phyloP scores from a whole-genome alignment of 2,329 filamentous ascomycete species.

The Rutstroemia sp. region DNA sequence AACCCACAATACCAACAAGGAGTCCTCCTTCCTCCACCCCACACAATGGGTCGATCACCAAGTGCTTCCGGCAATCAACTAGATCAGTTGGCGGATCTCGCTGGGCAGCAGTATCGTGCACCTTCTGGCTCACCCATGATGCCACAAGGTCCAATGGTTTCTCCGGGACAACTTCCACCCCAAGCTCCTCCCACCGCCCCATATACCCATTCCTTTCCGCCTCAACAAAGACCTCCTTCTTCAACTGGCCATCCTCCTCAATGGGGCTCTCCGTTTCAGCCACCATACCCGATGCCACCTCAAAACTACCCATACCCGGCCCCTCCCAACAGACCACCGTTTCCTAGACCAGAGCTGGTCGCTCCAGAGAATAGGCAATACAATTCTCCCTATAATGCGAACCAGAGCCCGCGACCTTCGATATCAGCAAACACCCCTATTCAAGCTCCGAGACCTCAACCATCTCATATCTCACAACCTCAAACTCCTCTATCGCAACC shows the following conservation, averaged over 20 bases:
- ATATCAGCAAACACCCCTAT: conserved; percentile 4
- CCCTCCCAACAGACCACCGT: conserved; percentile 17
- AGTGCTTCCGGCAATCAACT: conserved; percentile 22
- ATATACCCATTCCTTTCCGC: conserved; percentile 14
- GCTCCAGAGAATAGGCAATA: conserved; percentile 26
- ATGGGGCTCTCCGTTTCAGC: conserved; percentile 15
- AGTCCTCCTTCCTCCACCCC: conserved; percentile 23
- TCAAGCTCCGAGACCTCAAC: conserved; percentile 12
- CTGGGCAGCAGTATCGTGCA: conserved; percentile 28
- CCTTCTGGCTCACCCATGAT: conserved; percentile 22
- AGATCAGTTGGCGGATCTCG: conserved; percentile 27
- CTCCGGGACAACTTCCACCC: too few relatives aligned
- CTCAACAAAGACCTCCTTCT: conserved; percentile 19
- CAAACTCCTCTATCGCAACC: conserved; percentile 22
- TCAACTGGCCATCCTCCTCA: conserved; percentile 20
- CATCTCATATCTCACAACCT: conserved; percentile 12
- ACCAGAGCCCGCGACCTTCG: conserved; percentile 17
- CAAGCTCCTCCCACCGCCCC: conserved; percentile 9
- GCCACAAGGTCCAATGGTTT: conserved; percentile 15
- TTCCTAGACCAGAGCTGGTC: conserved; percentile 16
- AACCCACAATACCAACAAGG: conserved; percentile 17
- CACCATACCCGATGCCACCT: conserved; percentile 12
- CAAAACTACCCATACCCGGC: conserved; percentile 16
- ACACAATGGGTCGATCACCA: conserved; percentile 13
- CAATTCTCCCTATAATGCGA: conserved; percentile 29